Base-by-base conservation (phyloP, 108 stramenopile genomes). In the Skeletonema menzelii region DNA sequence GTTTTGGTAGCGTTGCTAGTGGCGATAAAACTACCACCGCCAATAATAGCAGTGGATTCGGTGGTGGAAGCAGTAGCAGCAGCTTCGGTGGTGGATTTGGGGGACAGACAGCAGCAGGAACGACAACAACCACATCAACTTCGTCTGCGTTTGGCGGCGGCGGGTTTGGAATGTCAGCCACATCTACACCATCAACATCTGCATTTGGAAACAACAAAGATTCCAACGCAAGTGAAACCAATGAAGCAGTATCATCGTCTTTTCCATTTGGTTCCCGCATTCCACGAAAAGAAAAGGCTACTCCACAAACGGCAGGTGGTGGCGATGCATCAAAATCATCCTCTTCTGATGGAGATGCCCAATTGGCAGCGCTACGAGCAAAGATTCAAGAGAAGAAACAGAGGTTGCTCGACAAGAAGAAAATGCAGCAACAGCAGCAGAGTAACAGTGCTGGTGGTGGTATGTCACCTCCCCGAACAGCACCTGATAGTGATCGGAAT, bases 361-460 rank as follows among this genome's bases (percentile, higher is more conserved):
- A 82, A 32, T 60, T 82, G 10, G 67, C 82, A 2, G 34, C 60
- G 24, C 47, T 82, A 7, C 65, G 67, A 22, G 82, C 82, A 17
- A 77, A 69, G 47, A 64, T 82, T 20, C 75, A 73, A 35, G 77
- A 70, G 63, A 82, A 82, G 73, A 76, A 72, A 42, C 57, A 77
- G 27, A 64, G 61, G 59, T 56, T 81, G 40, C 69, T 58, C 2
- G 56, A 76, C 22, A 40, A 63, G 55, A 77, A 74, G 65, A 53
- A 56, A 30, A 8, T 13, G 5, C 44, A 76, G 53, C 34, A 70
- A 32, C 19, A 70, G 5, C 19, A 76, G 8, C 20, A 47, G 3
- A 19, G 17, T 6, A 19, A 14, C 17, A 59, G 59, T 32, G 14
- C 14, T 34, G 28, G 34, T 5, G 22, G 12, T 15, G 72, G 28